phyloP scores from a whole-genome alignment of 2,329 filamentous ascomycete genomes.

The Coniochaeta sp. region DNA sequence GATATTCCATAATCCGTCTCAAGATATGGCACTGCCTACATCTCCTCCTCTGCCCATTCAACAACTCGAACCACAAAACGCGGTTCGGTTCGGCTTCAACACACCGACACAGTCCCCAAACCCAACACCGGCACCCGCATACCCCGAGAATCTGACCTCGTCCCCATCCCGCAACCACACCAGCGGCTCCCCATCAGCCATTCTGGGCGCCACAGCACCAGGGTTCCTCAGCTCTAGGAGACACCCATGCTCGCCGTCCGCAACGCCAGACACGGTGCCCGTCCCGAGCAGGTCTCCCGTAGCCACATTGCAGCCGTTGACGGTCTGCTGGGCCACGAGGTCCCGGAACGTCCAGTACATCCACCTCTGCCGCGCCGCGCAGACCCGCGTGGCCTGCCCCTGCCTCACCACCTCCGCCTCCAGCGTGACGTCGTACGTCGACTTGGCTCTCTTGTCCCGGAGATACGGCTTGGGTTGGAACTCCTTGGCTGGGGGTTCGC shows the following conservation, averaged over 20 bases:
- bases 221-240: conserved; percentile 31
- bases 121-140: conserved; percentile 30
- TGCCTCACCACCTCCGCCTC: conserved; percentile 14
- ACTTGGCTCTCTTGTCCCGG: conserved; percentile 21
- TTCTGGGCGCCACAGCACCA: conserved; percentile 20
- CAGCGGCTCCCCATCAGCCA: conserved; percentile 22
- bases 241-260: conserved; percentile 26
- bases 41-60: too few species aligned
- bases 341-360: conserved; percentile 32
- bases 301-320: conserved; percentile 26
- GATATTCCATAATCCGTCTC: too few species aligned
- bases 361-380: conserved; percentile 2
- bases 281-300: conserved; percentile 34
- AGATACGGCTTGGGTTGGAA: conserved; percentile 22
- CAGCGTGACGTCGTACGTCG: conserved; percentile 26
- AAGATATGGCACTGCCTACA: too few species aligned
- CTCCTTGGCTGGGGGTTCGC: conserved; percentile 25
- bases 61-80: too few species aligned
- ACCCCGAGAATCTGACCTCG: conserved; percentile 29
- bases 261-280: conserved; percentile 30
- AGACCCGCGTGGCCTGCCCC: conserved; percentile 5
- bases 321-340: conserved; percentile 27
- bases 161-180: conserved; percentile 32
- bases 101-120: conserved; percentile 28
- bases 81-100: conserved; percentile 1